Percentiles rank a stretch among this genome's conserved stretches.
Evolutionary conservation across 2,329 filamentous ascomycete species (phyloP).

Genomic region (Colletotrichum agaves): DNA sequence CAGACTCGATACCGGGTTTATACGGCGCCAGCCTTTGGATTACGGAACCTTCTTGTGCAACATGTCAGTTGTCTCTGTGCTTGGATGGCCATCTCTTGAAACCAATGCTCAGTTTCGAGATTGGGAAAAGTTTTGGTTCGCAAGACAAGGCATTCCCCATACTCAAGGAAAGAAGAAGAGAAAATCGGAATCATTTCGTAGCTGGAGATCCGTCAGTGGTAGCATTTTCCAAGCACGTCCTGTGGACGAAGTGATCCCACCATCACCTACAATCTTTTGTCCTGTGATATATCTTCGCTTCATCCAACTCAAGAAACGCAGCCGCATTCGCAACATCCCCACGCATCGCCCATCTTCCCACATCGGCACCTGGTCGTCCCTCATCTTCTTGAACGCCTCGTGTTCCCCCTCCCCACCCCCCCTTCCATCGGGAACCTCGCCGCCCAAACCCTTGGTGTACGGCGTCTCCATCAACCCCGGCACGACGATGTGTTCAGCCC

Average conservation of each 20-base stretch:
- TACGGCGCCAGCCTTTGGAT: too few relatives aligned
- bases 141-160: too few relatives aligned
- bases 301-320: slow-evolving; percentile 59
- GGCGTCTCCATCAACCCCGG: slow-evolving; percentile 68
- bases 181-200: neutral
- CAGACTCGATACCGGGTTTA: too few relatives aligned
- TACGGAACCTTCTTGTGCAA: too few relatives aligned
- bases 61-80: too few relatives aligned
- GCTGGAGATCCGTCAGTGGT: neutral
- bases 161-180: too few relatives aligned
- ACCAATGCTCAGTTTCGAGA: too few relatives aligned
- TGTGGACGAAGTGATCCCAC: slow-evolving; percentile 54
- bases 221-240: neutral
- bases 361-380: slow-evolving; percentile 67
- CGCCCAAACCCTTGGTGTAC: slow-evolving; percentile 52
- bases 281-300: slow-evolving; percentile 71
- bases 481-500: slow-evolving; percentile 62
- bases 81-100: too few relatives aligned
- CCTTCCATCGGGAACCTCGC: slow-evolving; percentile 55
- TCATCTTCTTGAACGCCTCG: slow-evolving; percentile 53
- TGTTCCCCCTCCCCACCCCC: slow-evolving; percentile 41
- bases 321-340: slow-evolving; percentile 69
- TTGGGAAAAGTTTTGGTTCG: too few relatives aligned
- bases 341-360: slow-evolving; percentile 68
- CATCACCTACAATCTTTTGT: slow-evolving; percentile 61